Evolutionary conservation across 2,329 filamentous ascomycete genomes (phyloP), one percentile per base, ranked within the genome.

Genomic region (Talaromyces islandicus): DNA sequence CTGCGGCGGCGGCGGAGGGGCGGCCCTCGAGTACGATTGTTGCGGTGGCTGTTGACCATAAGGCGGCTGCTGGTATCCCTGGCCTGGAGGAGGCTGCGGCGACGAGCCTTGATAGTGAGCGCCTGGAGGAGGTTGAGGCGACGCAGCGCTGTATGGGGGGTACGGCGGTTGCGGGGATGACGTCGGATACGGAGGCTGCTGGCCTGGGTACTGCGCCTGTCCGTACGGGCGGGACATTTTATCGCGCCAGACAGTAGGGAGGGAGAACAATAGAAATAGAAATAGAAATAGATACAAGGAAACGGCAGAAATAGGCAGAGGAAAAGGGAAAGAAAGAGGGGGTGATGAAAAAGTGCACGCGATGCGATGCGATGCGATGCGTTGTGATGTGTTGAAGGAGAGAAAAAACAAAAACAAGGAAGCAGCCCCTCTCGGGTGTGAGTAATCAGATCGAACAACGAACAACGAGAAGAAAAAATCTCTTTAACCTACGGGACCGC

Each of bases 21-120:
- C 74, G 21, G 76, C 74, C 60, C 76, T 70, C 57, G 69, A 71
- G 69, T 81, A 81, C 46, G 68, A 69, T 62, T 73, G 70, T 62
- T 73, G 70, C 57, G 66, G 67, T 29, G 65, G 53, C 17, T 51
- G 30, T 27, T 55, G 53, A 29, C 19, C 25, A 27, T 56, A 56
- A 35, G 46, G 29, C 19, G 52, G 59, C 30, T 58, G 59, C 21
- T 59, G 60, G 59, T 77, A 77, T 54, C 77, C 74, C 50, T 75
- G 73, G 19, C 65, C 62, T n/a, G 57, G 57, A 35, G 65, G 63
- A 56, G 66, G 60, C 54, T 64, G 67, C 56, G 69, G 74, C 21
- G 35, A 63, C 4, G 43, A 60, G 14, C 63, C 67, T 25, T 62
- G 62, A 60, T 70, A 71, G 30, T 73, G 72, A 56, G 72, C 71